These are phyloP conservation scores for Sextonia rubra DNA, from an alignment of 164 flowering plant species.

Conservation along the genomic window DNA sequence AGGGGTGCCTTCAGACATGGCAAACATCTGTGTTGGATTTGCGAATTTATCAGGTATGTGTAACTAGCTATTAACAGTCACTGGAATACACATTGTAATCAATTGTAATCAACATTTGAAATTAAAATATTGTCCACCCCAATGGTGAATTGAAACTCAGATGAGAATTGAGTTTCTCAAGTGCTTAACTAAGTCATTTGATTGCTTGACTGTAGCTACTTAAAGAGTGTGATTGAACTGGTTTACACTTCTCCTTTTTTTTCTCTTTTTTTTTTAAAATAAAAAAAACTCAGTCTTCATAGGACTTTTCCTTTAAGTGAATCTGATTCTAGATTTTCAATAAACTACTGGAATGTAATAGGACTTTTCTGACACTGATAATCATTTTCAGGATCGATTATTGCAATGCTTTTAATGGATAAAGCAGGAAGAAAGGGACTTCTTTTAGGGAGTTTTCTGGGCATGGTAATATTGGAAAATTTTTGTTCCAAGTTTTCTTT, in stretches of 20 bases:
- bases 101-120: neutral
- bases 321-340: neutral
- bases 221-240: neutral
- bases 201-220: neutral
- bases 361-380: neutral
- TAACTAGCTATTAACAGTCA: neutral
- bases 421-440: constrained; percentile 81
- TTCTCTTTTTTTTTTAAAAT: no score
- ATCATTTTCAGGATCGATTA: constrained; percentile 57
- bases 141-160: neutral
- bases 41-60: constrained; percentile 51
- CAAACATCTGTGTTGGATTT: constrained; percentile 53
- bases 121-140: no score
- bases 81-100: neutral
- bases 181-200: neutral
- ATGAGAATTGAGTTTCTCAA: no score
- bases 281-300: neutral
- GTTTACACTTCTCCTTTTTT: no score
- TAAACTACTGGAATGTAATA: neutral
- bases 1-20: constrained; percentile 59
- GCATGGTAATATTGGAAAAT: constrained; percentile 51
- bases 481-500: neutral
- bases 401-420: constrained; percentile 89
- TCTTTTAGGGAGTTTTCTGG: constrained; percentile 83
- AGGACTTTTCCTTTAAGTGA: neutral